These are phyloP conservation scores for Pythium volutum DNA, from an alignment of 352 stramenopile genomes.

Conservation along the genomic window DNA sequence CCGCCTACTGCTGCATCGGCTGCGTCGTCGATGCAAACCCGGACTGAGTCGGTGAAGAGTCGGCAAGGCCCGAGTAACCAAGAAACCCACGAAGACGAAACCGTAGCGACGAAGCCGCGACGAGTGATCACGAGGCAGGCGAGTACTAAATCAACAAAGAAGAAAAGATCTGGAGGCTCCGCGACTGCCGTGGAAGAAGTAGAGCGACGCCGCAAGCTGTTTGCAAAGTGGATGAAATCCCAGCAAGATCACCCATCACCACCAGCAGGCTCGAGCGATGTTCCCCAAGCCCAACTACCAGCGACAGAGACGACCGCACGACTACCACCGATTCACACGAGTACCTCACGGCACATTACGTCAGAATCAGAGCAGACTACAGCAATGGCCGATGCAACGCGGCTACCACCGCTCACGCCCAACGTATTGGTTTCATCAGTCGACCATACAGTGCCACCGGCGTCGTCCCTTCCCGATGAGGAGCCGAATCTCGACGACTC, in stretches of 20 bases:
- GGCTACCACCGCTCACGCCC: slow-evolving; percentile 14
- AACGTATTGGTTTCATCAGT: neutral
- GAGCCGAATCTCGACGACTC: slow-evolving; percentile 49
- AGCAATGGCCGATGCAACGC: neutral
- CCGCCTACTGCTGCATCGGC: slow-evolving; percentile 19
- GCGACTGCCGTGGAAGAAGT: slow-evolving; percentile 51
- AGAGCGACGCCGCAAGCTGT: slow-evolving; percentile 68
- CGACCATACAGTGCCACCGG: slow-evolving; percentile 5
- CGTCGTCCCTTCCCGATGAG: slow-evolving; percentile 7
- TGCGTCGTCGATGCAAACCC: slow-evolving; percentile 5
- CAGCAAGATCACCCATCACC: slow-evolving; percentile 8
- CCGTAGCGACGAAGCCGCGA: neutral
- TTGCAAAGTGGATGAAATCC: slow-evolving; percentile 67
- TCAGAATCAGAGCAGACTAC: neutral
- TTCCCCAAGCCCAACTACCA: neutral
- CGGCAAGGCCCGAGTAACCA: slow-evolving; percentile 15
- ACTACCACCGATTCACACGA: neutral
- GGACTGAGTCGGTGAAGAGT: neutral
- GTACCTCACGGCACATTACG: neutral
- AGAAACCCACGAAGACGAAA: slow-evolving; percentile 19
- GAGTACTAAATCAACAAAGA: slow-evolving; percentile 23
- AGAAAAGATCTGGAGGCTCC: slow-evolving; percentile 38
- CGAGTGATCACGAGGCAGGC: slow-evolving; percentile 7
- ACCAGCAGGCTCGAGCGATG: slow-evolving; percentile 4
- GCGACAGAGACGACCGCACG: neutral